Base-by-base conservation (phyloP, 768 basidiomycete genomes). In the Suillus clintonianus region DNA sequence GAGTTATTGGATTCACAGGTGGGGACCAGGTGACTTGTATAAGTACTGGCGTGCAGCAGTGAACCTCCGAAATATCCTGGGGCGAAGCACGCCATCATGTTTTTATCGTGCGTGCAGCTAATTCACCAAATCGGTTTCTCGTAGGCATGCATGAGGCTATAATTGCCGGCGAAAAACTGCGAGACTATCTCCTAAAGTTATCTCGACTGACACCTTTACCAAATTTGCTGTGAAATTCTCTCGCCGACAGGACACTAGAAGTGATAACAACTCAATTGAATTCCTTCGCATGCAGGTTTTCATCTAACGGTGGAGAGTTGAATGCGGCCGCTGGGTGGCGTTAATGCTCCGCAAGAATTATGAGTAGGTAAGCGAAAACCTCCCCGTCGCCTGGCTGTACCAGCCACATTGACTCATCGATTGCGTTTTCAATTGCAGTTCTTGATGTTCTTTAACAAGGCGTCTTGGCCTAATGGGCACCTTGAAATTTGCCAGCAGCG, bases 1-100 rank as follows among this genome's bases (percentile, higher is more conserved):
- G 14, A 56, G 17, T 9, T 37, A 7, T 37, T 56, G 9, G 22
- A 32, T 41, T 51, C 47, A 17, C 62, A 61, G 59, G 41, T 61
- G 32, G n/a, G 27, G 11, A 43, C 32, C 62, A 63, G 62, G 62
- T 63, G 62, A 62, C 62, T 15, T 47, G 41, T 39, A 61, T 24
- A 24, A 62, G 37, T 45, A 11, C 37, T 10, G 19, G 19, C 15
- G 14, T 51, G 30, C 50, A 51, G 30, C 17, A 6, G 34, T 50
- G 15, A 60, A 56, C 22, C n/a, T 51, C 11, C 27, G 53, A 22
- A 22, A 55, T 27, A 19, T 53, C 30, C 17, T 39, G 37, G 24
- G 5, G 24, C 17, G 22, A 24, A 22, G 36, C 54, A 37, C 8
- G 22, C 14, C 24, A 27, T 1, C 39, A 57, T 57, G 17, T 39